Evolutionary conservation across 2,329 filamentous ascomycete genomes (phyloP), one percentile per base, ranked within the genome.

Genomic region (Penicillium verrucosum): DNA sequence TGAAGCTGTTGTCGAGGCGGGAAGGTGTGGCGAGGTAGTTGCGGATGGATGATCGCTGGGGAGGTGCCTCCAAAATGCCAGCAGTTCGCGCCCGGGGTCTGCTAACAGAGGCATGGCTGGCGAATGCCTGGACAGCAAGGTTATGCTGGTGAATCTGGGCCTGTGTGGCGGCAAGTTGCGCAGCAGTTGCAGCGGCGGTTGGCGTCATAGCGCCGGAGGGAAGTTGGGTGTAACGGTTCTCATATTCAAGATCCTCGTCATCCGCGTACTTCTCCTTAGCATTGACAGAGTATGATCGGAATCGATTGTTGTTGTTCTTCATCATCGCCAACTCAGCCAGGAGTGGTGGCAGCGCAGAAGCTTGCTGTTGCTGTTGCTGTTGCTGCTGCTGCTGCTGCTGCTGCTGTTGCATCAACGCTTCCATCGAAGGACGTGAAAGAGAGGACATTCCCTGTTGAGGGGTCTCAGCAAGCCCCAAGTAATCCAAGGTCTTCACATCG

Each of bases 261-360:
- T 95, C 91, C 2, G 89, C 92, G 68, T 97, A 97, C 73, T 94
- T 95, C 73, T 97, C 93, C 75, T 96, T 97, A 54, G 96, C 95
- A 75, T 99, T 99, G 63, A 99, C 94, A 0, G 94, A 99, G 74
- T 97, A 97, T 1, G 94, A 99, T 45, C 94, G 87, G 80, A 97
- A 96, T 51, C 94, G 86, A 73, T 89, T 97, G 66, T 89, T 97
- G 66, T 89, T 89, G 70, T 85, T 89, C 62, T 87, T 88, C 63
- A 90, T 83, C 70, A 90, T 88, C 60, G 87, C 86, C 59, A 93
- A 79, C 68, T 89, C 89, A 43, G 88, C 87, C 34, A 93, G 81
- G 62, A 91, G 89, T 2, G 89, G 87, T 40, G 79, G 79, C 25
- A 81, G 66, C 14, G 75, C 72, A 57, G 80, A 75, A 30, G 73